Evolutionary conservation across 805 yeast species (phyloP).

Genomic region (Helenozyma rhizophorensis): DNA sequence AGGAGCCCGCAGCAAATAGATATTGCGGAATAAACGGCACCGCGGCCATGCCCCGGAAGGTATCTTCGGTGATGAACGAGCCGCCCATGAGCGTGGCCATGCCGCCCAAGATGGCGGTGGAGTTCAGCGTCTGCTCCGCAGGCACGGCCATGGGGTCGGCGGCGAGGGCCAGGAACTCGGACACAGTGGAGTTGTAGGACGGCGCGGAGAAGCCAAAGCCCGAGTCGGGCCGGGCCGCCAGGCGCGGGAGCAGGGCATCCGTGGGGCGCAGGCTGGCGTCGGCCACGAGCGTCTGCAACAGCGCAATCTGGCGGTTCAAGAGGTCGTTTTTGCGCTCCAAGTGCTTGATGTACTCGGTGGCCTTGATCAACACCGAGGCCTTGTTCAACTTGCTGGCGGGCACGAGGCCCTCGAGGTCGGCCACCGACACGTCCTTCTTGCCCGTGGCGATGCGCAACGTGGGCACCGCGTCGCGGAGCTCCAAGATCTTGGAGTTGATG

Average conservation of each 20-base stretch:
- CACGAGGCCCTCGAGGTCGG: constrained; percentile 64
- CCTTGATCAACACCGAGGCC: constrained; percentile 70
- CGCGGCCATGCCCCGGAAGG: constrained; percentile 44
- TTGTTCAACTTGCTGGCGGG: constrained; percentile 77
- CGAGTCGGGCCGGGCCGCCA: too few species aligned
- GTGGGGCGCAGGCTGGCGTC: constrained; percentile 23
- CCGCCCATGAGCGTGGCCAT: constrained; percentile 63
- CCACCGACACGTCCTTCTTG: constrained; percentile 14
- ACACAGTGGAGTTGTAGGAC: neutral
- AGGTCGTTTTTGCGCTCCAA: constrained; percentile 57
- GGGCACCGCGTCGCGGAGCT: constrained; percentile 74
- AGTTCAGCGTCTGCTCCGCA: neutral
- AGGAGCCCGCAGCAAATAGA: constrained; percentile 8
- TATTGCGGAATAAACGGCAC: constrained; percentile 30
- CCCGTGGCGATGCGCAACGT: constrained; percentile 61
- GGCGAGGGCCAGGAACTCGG: neutral
- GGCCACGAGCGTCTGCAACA: constrained; percentile 34
- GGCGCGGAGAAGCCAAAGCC: neutral
- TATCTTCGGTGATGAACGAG: constrained; percentile 50
- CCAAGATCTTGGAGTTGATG: constrained; percentile 65
- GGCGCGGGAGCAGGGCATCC: too few species aligned
- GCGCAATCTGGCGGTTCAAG: constrained; percentile 44
- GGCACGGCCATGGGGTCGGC: neutral
- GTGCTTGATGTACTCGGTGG: constrained; percentile 74
- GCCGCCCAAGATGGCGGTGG: constrained; percentile 56